These are phyloP conservation scores for Globisporangium alternatum DNA, from an alignment of 352 stramenopile genomes.

Conservation along the genomic window DNA sequence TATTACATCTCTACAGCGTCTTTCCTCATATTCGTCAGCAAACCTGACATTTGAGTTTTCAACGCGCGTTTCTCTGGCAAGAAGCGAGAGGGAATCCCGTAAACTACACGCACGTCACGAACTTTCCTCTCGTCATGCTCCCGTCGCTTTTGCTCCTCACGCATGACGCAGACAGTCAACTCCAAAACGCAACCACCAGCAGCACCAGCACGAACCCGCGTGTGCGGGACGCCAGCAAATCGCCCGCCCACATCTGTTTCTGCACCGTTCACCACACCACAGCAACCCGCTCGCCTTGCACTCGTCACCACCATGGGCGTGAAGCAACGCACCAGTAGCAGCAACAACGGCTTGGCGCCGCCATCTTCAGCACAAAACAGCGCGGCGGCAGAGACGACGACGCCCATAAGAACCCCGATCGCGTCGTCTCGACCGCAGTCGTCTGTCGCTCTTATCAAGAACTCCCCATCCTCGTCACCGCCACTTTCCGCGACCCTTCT, in stretches of 20 bases:
- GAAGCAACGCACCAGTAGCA: background rate
- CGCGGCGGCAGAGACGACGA: conserved; percentile 5
- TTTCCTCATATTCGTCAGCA: no score
- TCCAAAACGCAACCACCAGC: background rate
- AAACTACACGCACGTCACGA: background rate
- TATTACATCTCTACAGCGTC: no score
- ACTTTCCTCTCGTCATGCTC: background rate
- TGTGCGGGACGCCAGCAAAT: background rate
- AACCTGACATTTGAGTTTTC: no score
- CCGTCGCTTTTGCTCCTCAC: background rate
- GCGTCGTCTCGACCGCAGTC: background rate
- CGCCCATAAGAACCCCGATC: background rate
- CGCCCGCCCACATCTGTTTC: background rate
- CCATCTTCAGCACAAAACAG: background rate
- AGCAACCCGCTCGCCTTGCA: background rate
- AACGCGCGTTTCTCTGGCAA: no score
- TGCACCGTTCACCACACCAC: background rate
- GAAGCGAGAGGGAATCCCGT: background rate
- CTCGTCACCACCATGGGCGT: background rate
- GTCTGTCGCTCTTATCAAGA: background rate
- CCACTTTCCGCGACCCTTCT: conserved; percentile 7
- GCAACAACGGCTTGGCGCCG: background rate
- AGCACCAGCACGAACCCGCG: background rate
- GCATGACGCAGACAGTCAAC: conserved; percentile 1
- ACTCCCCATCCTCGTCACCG: conserved; percentile 4